Percentiles rank a stretch among this genome's conserved stretches.
Conservation (phyloP, 1,139 yeast genomes). For the Yarrowia galli region DNA sequence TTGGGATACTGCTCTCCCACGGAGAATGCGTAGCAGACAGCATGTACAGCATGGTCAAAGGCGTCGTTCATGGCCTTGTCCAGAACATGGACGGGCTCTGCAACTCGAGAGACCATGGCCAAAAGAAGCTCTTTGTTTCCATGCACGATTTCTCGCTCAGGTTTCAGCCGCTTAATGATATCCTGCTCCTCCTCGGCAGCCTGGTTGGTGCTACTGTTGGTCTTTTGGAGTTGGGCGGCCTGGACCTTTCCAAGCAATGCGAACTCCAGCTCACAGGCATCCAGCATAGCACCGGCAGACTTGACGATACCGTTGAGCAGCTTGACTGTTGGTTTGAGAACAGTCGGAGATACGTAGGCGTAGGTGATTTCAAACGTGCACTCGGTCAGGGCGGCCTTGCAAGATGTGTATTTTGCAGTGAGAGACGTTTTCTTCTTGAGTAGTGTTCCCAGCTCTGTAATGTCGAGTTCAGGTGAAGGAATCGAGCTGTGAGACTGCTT, state of each 20-base stretch:
- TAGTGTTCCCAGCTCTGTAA: conserved; percentile 40
- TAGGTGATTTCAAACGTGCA: conserved; percentile 59
- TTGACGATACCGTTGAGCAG: conserved; percentile 50
- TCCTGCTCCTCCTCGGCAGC: conserved; percentile 1
- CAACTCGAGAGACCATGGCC: conserved; percentile 26
- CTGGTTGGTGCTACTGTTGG: neutral
- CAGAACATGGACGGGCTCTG: conserved; percentile 42
- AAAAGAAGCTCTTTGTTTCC: conserved; percentile 35
- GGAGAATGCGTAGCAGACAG: neutral
- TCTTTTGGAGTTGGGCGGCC: conserved; percentile 40
- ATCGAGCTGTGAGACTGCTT: neutral
- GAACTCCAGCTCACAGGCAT: conserved; percentile 59
- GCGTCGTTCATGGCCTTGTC: conserved; percentile 53
- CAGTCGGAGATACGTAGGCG: conserved; percentile 57
- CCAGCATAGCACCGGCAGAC: conserved; percentile 55
- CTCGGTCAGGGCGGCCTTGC: conserved; percentile 56
- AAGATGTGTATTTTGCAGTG: conserved; percentile 50
- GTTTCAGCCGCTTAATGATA: conserved; percentile 29
- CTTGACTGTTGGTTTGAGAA: conserved; percentile 52
- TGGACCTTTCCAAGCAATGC: conserved; percentile 48
- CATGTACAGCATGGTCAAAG: conserved; percentile 54
- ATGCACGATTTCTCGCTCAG: conserved; percentile 28
- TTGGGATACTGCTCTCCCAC: neutral
- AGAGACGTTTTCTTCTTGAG: conserved; percentile 47
- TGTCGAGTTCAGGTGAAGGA: conserved; percentile 10